Conservation (phyloP, 805 yeast genomes). For the Jamesozyma hellenica region DNA sequence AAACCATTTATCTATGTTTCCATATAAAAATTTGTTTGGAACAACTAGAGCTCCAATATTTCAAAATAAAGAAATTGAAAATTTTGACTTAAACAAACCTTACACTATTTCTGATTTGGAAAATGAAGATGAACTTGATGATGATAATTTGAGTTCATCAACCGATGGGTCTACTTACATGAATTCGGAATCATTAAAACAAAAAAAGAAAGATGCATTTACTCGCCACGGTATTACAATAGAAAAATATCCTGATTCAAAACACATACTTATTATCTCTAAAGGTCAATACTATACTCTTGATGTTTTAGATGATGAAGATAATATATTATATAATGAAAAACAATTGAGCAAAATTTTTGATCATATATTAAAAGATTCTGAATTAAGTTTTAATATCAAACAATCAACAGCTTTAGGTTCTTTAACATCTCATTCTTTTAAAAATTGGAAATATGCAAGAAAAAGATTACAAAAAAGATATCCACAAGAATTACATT, state of each 20-base stretch:
- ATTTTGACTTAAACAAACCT: conserved; percentile 32
- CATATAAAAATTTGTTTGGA: conserved; percentile 59
- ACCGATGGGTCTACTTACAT: no score
- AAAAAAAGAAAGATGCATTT: conserved; percentile 10
- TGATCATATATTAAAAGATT: conserved; percentile 57
- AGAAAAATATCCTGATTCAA: conserved; percentile 54
- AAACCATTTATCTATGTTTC: conserved; percentile 53
- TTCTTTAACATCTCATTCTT: conserved; percentile 76
- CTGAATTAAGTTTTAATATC: conserved; percentile 50
- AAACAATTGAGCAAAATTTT: conserved; percentile 58
- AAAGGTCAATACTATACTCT: conserved; percentile 83
- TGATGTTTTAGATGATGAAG: conserved; percentile 62
- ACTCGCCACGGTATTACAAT: conserved; percentile 53
- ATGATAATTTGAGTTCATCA: neutral
- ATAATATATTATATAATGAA: conserved; percentile 57
- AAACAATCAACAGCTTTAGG: conserved; percentile 63
- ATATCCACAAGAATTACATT: conserved; percentile 30
- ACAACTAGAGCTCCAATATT: conserved; percentile 47
- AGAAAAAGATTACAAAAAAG: conserved; percentile 40
- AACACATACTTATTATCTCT: conserved; percentile 66
- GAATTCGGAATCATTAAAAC: no score
- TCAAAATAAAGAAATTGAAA: conserved; percentile 22
- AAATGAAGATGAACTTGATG: conserved; percentile 2
- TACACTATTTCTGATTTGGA: conserved; percentile 36
- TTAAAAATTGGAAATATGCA: conserved; percentile 72